Evolutionary conservation across 169 alveolate genomes (phyloP).

Genomic region (Amoebophrya sp.): DNA sequence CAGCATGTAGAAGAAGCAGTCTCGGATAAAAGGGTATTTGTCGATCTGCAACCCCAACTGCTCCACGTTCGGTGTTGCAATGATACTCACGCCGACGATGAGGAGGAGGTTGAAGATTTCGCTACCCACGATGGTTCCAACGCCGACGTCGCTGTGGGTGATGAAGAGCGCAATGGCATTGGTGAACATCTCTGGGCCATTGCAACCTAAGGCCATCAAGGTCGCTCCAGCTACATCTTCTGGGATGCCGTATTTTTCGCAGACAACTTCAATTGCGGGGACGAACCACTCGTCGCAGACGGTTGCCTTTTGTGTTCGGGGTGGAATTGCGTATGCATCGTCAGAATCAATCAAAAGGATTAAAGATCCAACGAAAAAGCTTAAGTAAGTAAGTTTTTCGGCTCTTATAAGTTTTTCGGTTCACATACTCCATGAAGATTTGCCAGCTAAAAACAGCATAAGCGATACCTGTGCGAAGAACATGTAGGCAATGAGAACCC

Average conservation of each 20-base stretch:
- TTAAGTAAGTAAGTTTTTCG: background rate
- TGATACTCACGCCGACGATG: constrained; percentile 41
- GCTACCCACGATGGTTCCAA: constrained; percentile 50
- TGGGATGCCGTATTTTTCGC: constrained; percentile 39
- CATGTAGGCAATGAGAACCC: constrained; percentile 46
- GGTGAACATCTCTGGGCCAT: constrained; percentile 53
- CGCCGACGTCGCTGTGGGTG: constrained; percentile 43
- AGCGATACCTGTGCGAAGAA: constrained; percentile 52
- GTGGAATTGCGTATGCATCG: background rate
- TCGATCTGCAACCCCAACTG: background rate
- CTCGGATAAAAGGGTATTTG: constrained; percentile 43
- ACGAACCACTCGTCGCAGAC: constrained; percentile 48
- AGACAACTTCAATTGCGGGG: constrained; percentile 41
- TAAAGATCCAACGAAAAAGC: background rate
- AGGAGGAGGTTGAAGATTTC: constrained; percentile 50
- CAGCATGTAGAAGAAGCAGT: constrained; percentile 42
- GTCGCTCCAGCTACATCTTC: constrained; percentile 51
- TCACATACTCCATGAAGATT: background rate
- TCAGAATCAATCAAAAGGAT: background rate
- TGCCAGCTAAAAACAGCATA: background rate
- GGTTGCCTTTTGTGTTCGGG: background rate
- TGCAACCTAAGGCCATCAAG: constrained; percentile 48
- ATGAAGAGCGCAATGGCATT: constrained; percentile 24
- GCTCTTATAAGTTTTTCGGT: constrained; percentile 1
- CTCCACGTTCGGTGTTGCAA: background rate